phyloP scores from a whole-genome alignment of 2,329 filamentous ascomycete genomes.

The Fusarium bactridioides region DNA sequence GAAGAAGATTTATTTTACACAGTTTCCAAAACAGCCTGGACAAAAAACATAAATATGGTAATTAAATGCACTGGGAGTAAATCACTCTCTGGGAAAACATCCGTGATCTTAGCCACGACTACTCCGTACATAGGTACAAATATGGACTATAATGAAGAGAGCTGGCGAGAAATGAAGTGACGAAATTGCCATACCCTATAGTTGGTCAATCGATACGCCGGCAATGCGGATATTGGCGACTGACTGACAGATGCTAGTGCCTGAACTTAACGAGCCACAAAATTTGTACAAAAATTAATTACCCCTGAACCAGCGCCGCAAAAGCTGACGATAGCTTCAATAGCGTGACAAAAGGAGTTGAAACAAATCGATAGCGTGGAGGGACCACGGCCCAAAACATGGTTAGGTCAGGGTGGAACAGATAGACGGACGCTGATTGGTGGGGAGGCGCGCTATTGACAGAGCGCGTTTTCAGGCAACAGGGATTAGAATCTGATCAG shows the following conservation, averaged over 20 bases:
- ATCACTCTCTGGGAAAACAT: background rate
- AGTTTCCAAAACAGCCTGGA: fast-evolving
- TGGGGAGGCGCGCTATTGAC: background rate
- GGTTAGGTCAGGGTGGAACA: background rate
- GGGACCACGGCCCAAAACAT: background rate
- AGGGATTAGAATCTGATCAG: background rate
- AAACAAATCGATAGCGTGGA: conserved; percentile 19
- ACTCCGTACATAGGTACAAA: background rate
- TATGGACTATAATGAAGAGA: no score
- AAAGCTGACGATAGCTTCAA: conserved; percentile 9
- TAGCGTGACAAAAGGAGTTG: background rate
- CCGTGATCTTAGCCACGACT: background rate
- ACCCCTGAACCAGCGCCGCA: conserved; percentile 6
- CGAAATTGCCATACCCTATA: background rate
- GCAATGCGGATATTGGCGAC: background rate
- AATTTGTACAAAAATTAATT: background rate
- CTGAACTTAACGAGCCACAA: background rate
- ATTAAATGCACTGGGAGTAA: background rate
- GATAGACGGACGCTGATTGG: background rate
- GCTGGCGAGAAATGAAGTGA: background rate
- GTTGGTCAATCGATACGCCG: fast-evolving
- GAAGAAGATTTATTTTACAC: background rate
- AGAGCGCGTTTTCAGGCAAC: background rate
- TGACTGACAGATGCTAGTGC: background rate
- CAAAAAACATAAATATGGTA: background rate